Evolutionary conservation across 192 early-diverging fungal species (phyloP).

Genomic region (Umbelopsis sp.): DNA sequence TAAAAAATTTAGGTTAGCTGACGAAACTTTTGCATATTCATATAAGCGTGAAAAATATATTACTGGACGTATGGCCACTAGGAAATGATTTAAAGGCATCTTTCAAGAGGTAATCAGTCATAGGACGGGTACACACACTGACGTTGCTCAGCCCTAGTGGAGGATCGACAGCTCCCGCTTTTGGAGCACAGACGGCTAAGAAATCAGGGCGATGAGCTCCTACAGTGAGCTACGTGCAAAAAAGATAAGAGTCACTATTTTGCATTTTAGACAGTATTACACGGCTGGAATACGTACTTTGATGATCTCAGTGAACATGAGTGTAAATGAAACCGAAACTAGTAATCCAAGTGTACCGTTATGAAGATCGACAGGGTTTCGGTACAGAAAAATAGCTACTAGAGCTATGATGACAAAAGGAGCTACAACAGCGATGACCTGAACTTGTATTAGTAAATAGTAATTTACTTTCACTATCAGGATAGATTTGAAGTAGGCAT

Average conservation of each 20-base stretch:
- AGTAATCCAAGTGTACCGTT: slow-evolving; percentile 46
- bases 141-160: slow-evolving; percentile 58
- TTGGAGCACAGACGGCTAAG: slow-evolving; percentile 48
- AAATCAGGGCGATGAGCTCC: slow-evolving; percentile 58
- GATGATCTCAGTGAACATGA: slow-evolving; percentile 51
- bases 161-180: slow-evolving; percentile 48
- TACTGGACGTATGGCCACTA: slow-evolving; percentile 84
- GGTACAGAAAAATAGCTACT: slow-evolving; percentile 26
- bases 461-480: background rate
- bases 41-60: background rate
- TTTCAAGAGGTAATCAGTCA: slow-evolving; percentile 48
- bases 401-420: slow-evolving; percentile 40
- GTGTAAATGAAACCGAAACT: slow-evolving; percentile 46
- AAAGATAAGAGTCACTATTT: background rate
- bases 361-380: slow-evolving; percentile 46
- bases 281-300: slow-evolving; percentile 25
- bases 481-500: background rate
- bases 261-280: no score
- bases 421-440: slow-evolving; percentile 40
- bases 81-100: slow-evolving; percentile 89
- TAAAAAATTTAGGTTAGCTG: background rate
- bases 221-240: slow-evolving; percentile 36
- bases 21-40: background rate
- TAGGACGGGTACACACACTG: slow-evolving; percentile 59
- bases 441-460: background rate